These are phyloP conservation scores for Ananas comosus DNA, from an alignment of 176 grass and related monocot genomes.

Conservation along the genomic window DNA sequence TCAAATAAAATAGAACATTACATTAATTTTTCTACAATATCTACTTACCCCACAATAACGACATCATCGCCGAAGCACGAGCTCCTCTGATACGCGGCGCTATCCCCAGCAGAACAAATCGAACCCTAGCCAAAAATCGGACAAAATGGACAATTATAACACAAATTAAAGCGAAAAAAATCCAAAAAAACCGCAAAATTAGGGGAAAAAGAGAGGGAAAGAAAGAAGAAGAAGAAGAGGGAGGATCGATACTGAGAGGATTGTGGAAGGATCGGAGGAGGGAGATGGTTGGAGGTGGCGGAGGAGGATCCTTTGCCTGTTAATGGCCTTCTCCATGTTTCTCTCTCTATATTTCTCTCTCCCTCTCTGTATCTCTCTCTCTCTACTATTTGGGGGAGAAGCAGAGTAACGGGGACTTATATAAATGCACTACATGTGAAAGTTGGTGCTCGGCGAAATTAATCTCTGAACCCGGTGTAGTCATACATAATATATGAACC, in stretches of 20 bases:
- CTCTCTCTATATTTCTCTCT: slow-evolving; percentile 9
- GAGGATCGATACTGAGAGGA: slow-evolving; percentile 26
- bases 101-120: slow-evolving; percentile 56
- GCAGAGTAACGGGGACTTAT: not conserved
- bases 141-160: slow-evolving; percentile 4
- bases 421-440: not conserved
- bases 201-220: not conserved
- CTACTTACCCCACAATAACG: slow-evolving; percentile 89
- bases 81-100: slow-evolving; percentile 40
- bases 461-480: too few relatives aligned
- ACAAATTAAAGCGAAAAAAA: slow-evolving; percentile 3
- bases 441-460: too few relatives aligned
- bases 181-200: not conserved
- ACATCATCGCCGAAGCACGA: slow-evolving; percentile 70
- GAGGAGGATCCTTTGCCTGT: slow-evolving; percentile 74
- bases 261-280: not conserved
- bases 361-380: slow-evolving; percentile 5
- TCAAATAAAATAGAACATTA: not conserved
- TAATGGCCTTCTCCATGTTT: slow-evolving; percentile 71
- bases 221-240: not conserved
- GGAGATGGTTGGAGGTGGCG: slow-evolving; percentile 49
- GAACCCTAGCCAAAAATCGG: slow-evolving; percentile 31
- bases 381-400: not conserved
- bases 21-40: too few relatives aligned
- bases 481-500: too few relatives aligned